Evolutionary conservation across 1,139 yeast species (phyloP), one percentile per base, ranked within the genome.

Genomic region (Nadsonia commutata): DNA sequence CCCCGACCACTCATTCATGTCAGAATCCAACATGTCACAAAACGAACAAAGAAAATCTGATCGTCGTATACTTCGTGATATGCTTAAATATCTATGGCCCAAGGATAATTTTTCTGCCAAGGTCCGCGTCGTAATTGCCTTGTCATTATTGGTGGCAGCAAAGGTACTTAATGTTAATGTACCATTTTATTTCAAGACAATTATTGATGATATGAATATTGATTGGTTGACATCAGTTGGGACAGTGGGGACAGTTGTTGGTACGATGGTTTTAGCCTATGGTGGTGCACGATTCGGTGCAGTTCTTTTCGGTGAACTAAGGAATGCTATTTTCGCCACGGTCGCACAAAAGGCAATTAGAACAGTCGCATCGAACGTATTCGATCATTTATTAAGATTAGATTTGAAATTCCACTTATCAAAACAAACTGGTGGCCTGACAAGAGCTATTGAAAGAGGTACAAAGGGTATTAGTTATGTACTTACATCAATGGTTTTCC

Each of bases 271-370:
- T 27, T 55, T 90, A 20, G 94, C 95, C 0, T 88, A 90, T 58
- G 99, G 99, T 42, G 78, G 84, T 17, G 94, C 97, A 1, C 67
- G 98, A 48, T 86, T 93, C 58, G 96, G 97, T 18, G 82, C 98
- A 2, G 94, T 88, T 2, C 63, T 90, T 16, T 84, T 90, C 63
- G 98, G 97, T 22, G 98, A 90, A 60, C 67, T 90, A 51, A 68
- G 97, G 54, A 90, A 90, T 59, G 98, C 98, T 1, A 78, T 90
- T 8, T 90, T 90, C 66, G 96, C 98, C 1, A 75, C 83, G 37
- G 98, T 93, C 20, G 94, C 96, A 3, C 99, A 90, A 60, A 77
- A 80, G 53, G 97, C 99, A 16, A 90, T 93, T 53, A 78, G 88
- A 54, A 72, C 80, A 46, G 97, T 90, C 27, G 95, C 98, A 1